phyloP scores from a whole-genome alignment of 2,329 filamentous ascomycete species.

The Aspergillus pseudonomiae region DNA sequence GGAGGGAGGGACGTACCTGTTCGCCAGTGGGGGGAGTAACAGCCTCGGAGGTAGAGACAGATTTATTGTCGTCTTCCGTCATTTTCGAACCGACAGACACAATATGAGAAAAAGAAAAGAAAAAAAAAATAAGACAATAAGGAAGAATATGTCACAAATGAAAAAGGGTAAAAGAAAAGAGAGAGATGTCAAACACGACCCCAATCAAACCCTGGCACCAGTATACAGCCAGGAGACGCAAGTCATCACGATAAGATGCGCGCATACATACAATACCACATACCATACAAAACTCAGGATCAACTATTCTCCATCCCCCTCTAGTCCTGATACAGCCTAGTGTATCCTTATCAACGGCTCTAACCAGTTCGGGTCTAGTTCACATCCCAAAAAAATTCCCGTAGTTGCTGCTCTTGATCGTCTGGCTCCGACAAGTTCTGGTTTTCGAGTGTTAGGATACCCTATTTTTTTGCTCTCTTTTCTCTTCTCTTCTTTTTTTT shows the following conservation, averaged over 20 bases:
- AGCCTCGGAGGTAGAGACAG: slow-evolving; percentile 20
- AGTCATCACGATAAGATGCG: neutral
- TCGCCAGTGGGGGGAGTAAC: slow-evolving; percentile 20
- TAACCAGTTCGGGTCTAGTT: slow-evolving; percentile 24
- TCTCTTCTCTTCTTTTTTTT: slow-evolving; percentile 12
- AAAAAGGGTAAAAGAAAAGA: neutral
- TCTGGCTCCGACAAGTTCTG: slow-evolving; percentile 14
- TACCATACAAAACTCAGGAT: slow-evolving; percentile 24
- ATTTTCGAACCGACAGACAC: neutral
- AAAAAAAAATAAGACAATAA: neutral
- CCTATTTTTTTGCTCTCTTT: neutral
- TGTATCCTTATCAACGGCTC: slow-evolving; percentile 14
- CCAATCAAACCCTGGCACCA: too few species aligned
- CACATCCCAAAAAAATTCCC: slow-evolving; percentile 39
- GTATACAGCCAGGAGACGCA: neutral
- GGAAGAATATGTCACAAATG: neutral
- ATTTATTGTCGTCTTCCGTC: slow-evolving; percentile 23
- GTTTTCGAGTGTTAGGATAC: neutral
- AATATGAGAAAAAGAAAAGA: neutral
- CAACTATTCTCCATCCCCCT: slow-evolving; percentile 20
- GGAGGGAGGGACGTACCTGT: slow-evolving; percentile 20
- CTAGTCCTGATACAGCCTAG: slow-evolving; percentile 21
- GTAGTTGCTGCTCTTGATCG: slow-evolving; percentile 24
- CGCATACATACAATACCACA: neutral
- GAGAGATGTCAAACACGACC: too few species aligned